Conservation (phyloP, 371 early-diverging fungal species). For the Neoconidiobolus thromboides region DNA sequence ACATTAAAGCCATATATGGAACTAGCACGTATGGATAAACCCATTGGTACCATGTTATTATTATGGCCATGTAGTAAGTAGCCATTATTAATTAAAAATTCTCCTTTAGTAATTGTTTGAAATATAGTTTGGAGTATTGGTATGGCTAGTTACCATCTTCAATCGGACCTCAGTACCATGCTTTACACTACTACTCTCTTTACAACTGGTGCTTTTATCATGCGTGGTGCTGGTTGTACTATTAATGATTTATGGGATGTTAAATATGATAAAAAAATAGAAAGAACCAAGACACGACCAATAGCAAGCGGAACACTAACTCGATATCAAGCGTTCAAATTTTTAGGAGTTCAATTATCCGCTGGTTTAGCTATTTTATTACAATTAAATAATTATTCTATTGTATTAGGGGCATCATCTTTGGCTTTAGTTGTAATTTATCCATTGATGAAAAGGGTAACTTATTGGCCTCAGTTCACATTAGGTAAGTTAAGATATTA, state of each 20-base stretch:
- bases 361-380: conserved; percentile 62
- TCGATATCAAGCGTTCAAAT: conserved; percentile 47
- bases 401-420: conserved; percentile 63
- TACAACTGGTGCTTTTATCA: conserved; percentile 72
- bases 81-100: not conserved
- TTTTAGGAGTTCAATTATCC: conserved; percentile 57
- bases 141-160: conserved; percentile 51
- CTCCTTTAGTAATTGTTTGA: not conserved
- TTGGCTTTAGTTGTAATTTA: conserved; percentile 61
- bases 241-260: conserved; percentile 94
- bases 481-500: conserved; percentile 21
- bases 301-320: conserved; percentile 62
- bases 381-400: conserved; percentile 55
- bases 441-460: conserved; percentile 90
- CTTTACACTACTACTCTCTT: conserved; percentile 59
- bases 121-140: conserved; percentile 53
- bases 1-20: conserved; percentile 42
- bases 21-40: conserved; percentile 70
- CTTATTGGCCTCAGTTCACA: conserved; percentile 85
- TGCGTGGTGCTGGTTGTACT: conserved; percentile 94
- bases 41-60: conserved; percentile 80
- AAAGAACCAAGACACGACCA: conserved; percentile 67
- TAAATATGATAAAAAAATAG: conserved; percentile 62
- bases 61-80: conserved; percentile 68
- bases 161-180: conserved; percentile 25